Base-by-base conservation (phyloP, 1,284 basidiomycete genomes). In the Tilletiaria anomala region DNA sequence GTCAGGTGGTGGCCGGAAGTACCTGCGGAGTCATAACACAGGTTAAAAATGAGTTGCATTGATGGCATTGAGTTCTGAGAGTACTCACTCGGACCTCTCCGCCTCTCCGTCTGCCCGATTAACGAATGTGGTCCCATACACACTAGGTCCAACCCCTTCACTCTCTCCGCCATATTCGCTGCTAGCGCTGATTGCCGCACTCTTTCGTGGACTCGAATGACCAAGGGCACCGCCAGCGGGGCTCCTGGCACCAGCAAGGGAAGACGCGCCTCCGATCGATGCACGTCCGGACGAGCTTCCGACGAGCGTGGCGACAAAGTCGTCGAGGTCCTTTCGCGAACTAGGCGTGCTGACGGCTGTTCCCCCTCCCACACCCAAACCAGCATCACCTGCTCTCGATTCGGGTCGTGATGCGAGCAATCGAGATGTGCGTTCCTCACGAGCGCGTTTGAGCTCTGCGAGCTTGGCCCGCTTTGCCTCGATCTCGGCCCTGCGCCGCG, bases 381-480 rank as follows among this genome's bases (percentile, higher is more conserved):
- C n/a, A n/a, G n/a, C n/a, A n/a, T n/a, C n/a, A n/a, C n/a, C n/a
- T n/a, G n/a, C n/a, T n/a, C n/a, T n/a, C n/a, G n/a, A n/a, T n/a
- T n/a, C n/a, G n/a, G n/a, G n/a, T n/a, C n/a, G n/a, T n/a, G n/a
- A n/a, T n/a, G 29, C 39, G 26, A 29, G 26, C 10, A 8, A n/a
- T 8, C 26, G 26, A 29, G 26, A 8, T 8, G 26, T 29, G 26
- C 26, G 26, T n/a, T 29, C 26, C n/a, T 29, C 26, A n/a, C 26
- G 26, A 8, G 26, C 26, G 26, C 26, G 26, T 46, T 80, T 75
- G 21, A 88, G 73, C 50, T 88, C 84, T 36, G 78, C 84, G 32
- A 96, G 78, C 68, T 87, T 88, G 5, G 79, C 78, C 46, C 80
- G 74, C 70, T 96, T 97, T 32, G 81, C 83, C 69, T 89, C 86